Evolutionary conservation across 441 rosid species (phyloP), one percentile per base, ranked within the genome.

Genomic region (Viola pubescens): DNA sequence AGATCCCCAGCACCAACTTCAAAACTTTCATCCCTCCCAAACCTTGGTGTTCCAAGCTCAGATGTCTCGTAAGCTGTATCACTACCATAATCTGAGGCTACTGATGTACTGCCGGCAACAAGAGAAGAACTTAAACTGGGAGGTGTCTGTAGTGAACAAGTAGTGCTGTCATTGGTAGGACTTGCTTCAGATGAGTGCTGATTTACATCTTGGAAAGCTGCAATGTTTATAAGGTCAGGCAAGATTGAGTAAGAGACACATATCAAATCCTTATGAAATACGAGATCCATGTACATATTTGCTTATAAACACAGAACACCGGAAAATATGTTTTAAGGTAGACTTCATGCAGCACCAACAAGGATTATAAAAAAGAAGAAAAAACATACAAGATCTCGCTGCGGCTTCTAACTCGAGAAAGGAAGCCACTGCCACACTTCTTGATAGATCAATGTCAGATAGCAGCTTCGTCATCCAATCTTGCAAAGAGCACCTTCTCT

Each of bases 321-420:
- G 13, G 34, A 46, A 47, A 48, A 60, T 53, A 61, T 11, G 19
- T 47, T 53, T 59, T 9, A 59, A 66, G 50, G 61, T 56, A 52
- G 48, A 56, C 49, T 61, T 62, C 51, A 60, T 70, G 64, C 52
- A 65, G 43, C 52, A 70, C 34, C 34, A 26, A 26, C 34, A 26
- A 26, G 34, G 3, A 26, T 26, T 26, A 26, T 26, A 26, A 26
- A 26, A 26, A 26, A 26, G 34, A 26, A 46, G 63, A 70, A 59
- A 66, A 64, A 63, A 79, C 94, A 69, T 94, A 94, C 98, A 83
- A 70, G 97, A 80, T 79, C 98, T 85, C 57, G 87, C 98, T 66
- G 98, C 88, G 76, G 92, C 98, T 81, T 91, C 99, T 44, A 94
- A 81, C 77, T 94, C 98, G 70, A 91, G 96, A 87, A 91, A 91